Conservation (phyloP, 1,284 basidiomycete species). For the Butyriboletus appendiculatus region DNA sequence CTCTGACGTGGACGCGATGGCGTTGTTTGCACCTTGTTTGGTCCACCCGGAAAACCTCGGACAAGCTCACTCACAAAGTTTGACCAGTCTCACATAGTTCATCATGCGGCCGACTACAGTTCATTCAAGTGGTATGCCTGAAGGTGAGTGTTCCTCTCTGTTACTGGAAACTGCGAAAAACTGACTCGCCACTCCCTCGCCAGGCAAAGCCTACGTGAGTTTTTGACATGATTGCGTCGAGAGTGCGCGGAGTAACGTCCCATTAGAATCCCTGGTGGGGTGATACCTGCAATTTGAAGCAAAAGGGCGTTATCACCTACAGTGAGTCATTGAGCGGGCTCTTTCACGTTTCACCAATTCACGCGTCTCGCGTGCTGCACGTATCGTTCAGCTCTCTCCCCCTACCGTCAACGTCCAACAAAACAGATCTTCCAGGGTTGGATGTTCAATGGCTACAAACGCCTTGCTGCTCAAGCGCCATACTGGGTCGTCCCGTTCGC, state of each 20-base stretch:
- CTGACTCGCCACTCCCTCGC: slow-evolving; percentile 12
- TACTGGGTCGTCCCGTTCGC: slow-evolving; percentile 84
- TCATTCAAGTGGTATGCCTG: slow-evolving; percentile 62
- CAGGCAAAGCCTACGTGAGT: slow-evolving; percentile 71
- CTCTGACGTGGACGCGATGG: neutral
- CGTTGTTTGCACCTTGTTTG: slow-evolving; percentile 36
- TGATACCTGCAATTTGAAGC: slow-evolving; percentile 66
- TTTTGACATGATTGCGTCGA: neutral
- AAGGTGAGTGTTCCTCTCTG: slow-evolving; percentile 50
- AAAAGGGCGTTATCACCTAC: slow-evolving; percentile 82
- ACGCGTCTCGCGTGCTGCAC: neutral
- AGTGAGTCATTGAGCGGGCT: slow-evolving; percentile 52
- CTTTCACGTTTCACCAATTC: neutral
- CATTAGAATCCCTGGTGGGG: slow-evolving; percentile 91
- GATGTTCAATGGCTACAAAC: slow-evolving; percentile 86
- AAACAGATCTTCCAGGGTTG: slow-evolving; percentile 73
- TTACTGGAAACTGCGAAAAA: neutral
- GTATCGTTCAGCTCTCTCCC: slow-evolving; percentile 66
- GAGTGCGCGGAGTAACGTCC: slow-evolving; percentile 15
- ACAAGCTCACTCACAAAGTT: neutral
- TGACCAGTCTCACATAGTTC: slow-evolving; percentile 11
- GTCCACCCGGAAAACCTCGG: slow-evolving; percentile 36
- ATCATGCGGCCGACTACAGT: slow-evolving; percentile 67
- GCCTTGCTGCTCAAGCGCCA: slow-evolving; percentile 71
- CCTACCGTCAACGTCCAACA: slow-evolving; percentile 75